Percentiles rank a stretch among this genome's conserved stretches.
phyloP scores from a whole-genome alignment of 139 green algal genomes.

The Chlamydomonas asymmetrica region DNA sequence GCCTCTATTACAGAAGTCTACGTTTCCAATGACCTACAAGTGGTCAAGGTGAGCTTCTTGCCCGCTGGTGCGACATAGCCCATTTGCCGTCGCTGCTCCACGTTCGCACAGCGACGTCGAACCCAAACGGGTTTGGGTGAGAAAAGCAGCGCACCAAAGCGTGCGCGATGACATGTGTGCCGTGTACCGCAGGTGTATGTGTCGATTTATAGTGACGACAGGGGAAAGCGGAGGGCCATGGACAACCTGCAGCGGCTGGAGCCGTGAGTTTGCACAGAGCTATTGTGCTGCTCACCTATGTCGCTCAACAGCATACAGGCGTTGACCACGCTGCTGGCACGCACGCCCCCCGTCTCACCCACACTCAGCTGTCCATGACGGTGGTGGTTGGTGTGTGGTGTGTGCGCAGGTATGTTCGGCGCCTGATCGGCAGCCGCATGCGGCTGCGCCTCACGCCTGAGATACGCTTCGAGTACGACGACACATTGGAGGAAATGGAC shows the following conservation, averaged over 20 bases:
- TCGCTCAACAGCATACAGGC: background rate
- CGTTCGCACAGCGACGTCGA: too few species aligned
- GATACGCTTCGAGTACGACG: slow-evolving; percentile 86
- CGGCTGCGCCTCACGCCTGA: slow-evolving; percentile 84
- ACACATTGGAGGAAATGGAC: slow-evolving; percentile 73
- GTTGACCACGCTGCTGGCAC: background rate
- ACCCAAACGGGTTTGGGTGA: too few species aligned
- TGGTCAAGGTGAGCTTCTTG: too few species aligned
- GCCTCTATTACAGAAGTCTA: slow-evolving; percentile 84
- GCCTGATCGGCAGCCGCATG: slow-evolving; percentile 69
- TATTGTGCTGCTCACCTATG: background rate
- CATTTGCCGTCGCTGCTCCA: too few species aligned
- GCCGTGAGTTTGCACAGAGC: slow-evolving; percentile 42
- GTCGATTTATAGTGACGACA: slow-evolving; percentile 62
- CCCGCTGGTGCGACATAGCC: too few species aligned
- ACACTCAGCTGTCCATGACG: background rate
- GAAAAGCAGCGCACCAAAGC: too few species aligned
- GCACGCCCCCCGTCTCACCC: background rate
- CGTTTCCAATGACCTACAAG: slow-evolving; percentile 85
- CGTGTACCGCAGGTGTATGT: too few species aligned
- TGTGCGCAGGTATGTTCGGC: slow-evolving; percentile 83
- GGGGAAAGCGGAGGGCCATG: slow-evolving; percentile 73
- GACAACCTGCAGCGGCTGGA: slow-evolving; percentile 70
- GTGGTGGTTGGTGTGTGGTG: too few species aligned
- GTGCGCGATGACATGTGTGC: too few species aligned